Evolutionary conservation across 768 basidiomycete genomes (phyloP), one percentile per base, ranked within the genome.

Genomic region (Cantharellus cinnabarinus): DNA sequence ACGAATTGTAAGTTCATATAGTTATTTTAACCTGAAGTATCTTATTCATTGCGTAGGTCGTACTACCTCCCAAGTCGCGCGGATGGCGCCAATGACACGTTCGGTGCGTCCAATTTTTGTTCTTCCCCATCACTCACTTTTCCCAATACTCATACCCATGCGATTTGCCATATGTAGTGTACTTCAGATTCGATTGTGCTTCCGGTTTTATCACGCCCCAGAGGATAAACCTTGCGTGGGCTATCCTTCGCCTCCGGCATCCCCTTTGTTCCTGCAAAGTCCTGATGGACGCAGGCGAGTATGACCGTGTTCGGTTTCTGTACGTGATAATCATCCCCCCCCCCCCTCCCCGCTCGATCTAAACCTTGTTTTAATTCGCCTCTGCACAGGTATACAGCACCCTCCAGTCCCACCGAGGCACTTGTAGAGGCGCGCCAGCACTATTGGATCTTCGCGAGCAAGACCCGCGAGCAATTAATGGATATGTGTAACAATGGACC

Each of bases 1-100:
- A 54, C 52, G 52, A 54, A 37, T 1, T 54, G 52, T 54, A 54
- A 10, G 52, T 29, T 29, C 10, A 29, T 54, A 0, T 37, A 37
- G 14, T 37, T 37, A 54, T 29, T 29, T 29, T 29, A 1, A 29
- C 20, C 20, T 29, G 20, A 29, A 10, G 38, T 10, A 5, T 5
- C 4, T 39, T n/a, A 20, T 4, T 62, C 42, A 39, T 82, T 66
- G 20, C 76, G 85, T 37, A 54, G 52, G 35, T 85, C 84, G 1
- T 91, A 89, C 69, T 89, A 78, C 67, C 74, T 89, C 5, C 87
- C 85, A 2, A 80, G 81, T 2, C 75, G 88, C n/a, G 81, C 80
- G 51, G 78, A 73, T 58, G 85, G 85, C 3, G 87, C 89, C 41
- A 91, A 91, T 64, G 88, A 91, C 67, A 89, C 89, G 88, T 87